Evolutionary conservation across 208 protist genomes (phyloP), one percentile per base, ranked within the genome.

Genomic region (Trypanosoma cruzi): DNA sequence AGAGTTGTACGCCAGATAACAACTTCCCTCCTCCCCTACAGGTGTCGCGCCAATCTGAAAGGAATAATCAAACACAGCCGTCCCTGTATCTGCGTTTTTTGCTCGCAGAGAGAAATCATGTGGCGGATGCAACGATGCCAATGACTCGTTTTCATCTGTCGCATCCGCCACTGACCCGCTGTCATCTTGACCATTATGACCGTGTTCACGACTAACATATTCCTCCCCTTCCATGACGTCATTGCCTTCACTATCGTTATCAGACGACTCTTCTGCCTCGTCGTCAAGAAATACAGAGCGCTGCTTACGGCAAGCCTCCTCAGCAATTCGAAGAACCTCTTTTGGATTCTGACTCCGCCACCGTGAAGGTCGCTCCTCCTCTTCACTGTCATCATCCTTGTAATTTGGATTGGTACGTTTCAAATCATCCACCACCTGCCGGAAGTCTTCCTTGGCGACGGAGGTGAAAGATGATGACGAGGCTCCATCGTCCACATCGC

Each of bases 1-100:
- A 13, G 85, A 79, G 75, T 96, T 96, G 76, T 96, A 96, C 26
- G 90, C 90, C 1, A 96, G 69, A 71, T 93, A 96, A 73, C 90
- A 93, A 61, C 77, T 86, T 57, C 80, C 84, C 44, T 85, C 88
- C 42, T 78, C 79, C 13, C 80, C 86, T 13, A 64, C 57, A 13
- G 86, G 90, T 26, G 90, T 96, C 4, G 90, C 85, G 26, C 90
- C 81, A 44, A 91, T 81, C 64, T 96, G 90, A 65, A 96, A 92
- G 34, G 76, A 81, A 66, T 96, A 96, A 64, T 92, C 86, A 55
- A 49, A 49, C 44, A 49, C 20, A 49, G 20, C 16, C 53, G 58
- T 53, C 64, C 28, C 59, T 59, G 13, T 16, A 49, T 18, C 20
- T 37, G 24, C 16, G 20, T 20, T 64, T 31, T 24, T 14, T 29